These are phyloP conservation scores for Pichia sp. DNA, from an alignment of 1,139 yeast species.

Conservation along the genomic window DNA sequence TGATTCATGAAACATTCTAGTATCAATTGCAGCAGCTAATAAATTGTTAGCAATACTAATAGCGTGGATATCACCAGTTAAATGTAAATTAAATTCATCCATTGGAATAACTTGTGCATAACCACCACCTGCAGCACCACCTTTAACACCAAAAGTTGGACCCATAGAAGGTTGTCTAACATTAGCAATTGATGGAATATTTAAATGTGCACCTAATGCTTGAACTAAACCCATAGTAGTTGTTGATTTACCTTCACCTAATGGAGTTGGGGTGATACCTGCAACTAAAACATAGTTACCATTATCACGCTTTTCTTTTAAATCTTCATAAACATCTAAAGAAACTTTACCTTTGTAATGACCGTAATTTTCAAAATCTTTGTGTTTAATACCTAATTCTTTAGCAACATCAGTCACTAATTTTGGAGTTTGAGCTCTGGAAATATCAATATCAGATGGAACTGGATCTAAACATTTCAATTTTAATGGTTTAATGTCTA, in stretches of 20 bases:
- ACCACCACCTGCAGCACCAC: constrained; percentile 90
- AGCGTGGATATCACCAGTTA: constrained; percentile 82
- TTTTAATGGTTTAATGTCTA: constrained; percentile 29
- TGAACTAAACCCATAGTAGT: constrained; percentile 77
- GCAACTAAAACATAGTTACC: constrained; percentile 71
- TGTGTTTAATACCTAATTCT: constrained; percentile 56
- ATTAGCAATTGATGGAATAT: constrained; percentile 64
- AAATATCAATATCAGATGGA: constrained; percentile 72
- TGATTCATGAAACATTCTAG: constrained; percentile 74
- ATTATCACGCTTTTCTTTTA: constrained; percentile 51
- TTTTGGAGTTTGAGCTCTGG: constrained; percentile 68
- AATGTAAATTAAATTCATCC: constrained; percentile 83
- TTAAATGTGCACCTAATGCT: constrained; percentile 71
- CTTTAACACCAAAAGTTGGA: constrained; percentile 81
- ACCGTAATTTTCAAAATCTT: constrained; percentile 67
- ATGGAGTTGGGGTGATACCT: constrained; percentile 78
- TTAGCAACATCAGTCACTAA: constrained; percentile 55
- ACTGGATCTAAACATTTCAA: constrained; percentile 41
- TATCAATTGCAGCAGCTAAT: constrained; percentile 77
- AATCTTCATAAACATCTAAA: constrained; percentile 51
- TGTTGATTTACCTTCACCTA: constrained; percentile 79
- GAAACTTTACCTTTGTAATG: constrained; percentile 71
- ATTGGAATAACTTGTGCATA: constrained; percentile 80
- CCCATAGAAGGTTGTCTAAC: constrained; percentile 88
- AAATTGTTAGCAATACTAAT: constrained; percentile 75